phyloP scores from a whole-genome alignment of 306 rosid species.

The Lathyrus aphaca region DNA sequence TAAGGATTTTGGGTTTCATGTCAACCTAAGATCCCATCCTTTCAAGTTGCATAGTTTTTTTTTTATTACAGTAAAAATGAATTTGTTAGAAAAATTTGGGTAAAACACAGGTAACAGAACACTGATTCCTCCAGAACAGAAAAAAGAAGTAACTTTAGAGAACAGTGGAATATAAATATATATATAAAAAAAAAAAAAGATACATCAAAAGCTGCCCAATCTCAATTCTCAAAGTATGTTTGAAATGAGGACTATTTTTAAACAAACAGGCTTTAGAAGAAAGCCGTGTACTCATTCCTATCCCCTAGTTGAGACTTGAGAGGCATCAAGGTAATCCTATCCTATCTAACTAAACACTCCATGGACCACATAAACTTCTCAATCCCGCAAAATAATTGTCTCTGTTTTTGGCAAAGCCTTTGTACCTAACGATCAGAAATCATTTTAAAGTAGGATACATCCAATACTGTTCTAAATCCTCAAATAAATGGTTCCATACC shows the following conservation, averaged over 20 bases:
- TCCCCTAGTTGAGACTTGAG: constrained; percentile 21
- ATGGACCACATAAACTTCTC: constrained; percentile 8
- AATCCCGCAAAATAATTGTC: not conserved
- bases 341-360: constrained; percentile 8
- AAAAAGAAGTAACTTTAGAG: not conserved
- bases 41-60: constrained; percentile 9
- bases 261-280: constrained; percentile 17
- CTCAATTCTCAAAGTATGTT: not conserved
- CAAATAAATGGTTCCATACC: not conserved
- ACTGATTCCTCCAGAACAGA: constrained; percentile 1
- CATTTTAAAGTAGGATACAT: constrained; percentile 22
- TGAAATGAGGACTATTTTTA: constrained; percentile 8
- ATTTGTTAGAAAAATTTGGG: constrained; percentile 6
- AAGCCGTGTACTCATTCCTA: constrained; percentile 10
- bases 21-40: constrained; percentile 14
- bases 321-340: constrained; percentile 20
- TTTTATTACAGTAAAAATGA: constrained; percentile 16
- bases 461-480: constrained; percentile 14
- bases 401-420: constrained; percentile 21
- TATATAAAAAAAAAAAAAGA: not conserved
- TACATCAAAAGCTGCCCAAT: constrained; percentile 19
- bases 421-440: constrained; percentile 21
- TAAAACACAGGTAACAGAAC: constrained; percentile 4
- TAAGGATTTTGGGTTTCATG: constrained; percentile 19
- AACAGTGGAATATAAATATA: constrained; percentile 16